Base-by-base conservation (phyloP, 345 rosid species). In the Alliaria petiolata region DNA sequence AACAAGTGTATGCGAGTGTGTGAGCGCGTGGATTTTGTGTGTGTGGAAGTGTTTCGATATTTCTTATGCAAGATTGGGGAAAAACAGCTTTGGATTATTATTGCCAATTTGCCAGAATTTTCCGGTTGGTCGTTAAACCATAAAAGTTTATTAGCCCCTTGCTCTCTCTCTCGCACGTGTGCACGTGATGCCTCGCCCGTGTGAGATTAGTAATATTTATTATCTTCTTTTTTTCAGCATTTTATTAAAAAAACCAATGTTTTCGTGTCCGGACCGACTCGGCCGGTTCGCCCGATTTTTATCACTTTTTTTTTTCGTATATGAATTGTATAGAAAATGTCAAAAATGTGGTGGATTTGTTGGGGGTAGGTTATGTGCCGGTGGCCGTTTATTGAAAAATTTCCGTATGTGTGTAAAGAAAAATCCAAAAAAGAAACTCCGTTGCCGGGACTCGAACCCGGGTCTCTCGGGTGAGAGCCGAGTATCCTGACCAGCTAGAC, bases 381-480 rank as follows among this genome's bases (percentile, higher is more conserved):
- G 65, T 65, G 59, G 22, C n/a, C 13, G 38, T n/a, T 46, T 3
- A 12, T 26, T 31, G 44, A 60, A 43, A 16, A 4, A 0, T 7
- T 0, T 4, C n/a, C 9, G 2, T n/a, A n/a, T 30, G 30, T 30
- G 13, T 26, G n/a, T n/a, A n/a, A n/a, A 2, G 12, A 11, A 4
- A 4, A 8, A 15, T 38, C 0, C 12, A 16, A 2, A 36, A 19
- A 16, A 31, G 13, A 26, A 7, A 0, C 67, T 51, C 78, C 74
- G 55, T 25, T 55, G 68, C 34, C 82, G 84, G 85, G 81, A 83
- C 56, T 82, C 44, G 80, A 85, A 86, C 80, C 78, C 78, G 85
- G 82, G 83, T 79, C 85, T 72, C 72, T 85, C 82, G 79, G 81
- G 80, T 81, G 95, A 85, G 85, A 86, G 87, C 87, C 87, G 81